Evolutionary conservation across 2,329 filamentous ascomycete genomes (phyloP).

Genomic region (Ceratocystis cacaofunesta): DNA sequence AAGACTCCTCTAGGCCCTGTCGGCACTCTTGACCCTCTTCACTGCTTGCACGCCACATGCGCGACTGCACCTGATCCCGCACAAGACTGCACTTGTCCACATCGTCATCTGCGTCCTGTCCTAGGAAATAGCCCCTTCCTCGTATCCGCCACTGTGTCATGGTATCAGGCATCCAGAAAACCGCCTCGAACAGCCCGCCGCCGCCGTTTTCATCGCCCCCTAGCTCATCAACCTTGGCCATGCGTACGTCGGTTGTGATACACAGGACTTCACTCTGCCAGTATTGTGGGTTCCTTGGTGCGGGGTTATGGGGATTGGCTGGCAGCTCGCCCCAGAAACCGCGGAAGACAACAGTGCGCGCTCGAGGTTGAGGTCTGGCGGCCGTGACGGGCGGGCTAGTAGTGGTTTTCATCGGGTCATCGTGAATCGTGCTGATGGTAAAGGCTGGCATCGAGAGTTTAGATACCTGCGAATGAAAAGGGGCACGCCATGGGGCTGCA

Average conservation of each 20-base stretch:
- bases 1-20: constrained; percentile 20
- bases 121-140: constrained; percentile 62
- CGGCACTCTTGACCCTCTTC: constrained; percentile 17
- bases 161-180: constrained; percentile 61
- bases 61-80: not conserved
- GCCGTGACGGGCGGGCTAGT: constrained; percentile 24
- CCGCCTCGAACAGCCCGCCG: constrained; percentile 61
- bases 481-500: constrained; percentile 38
- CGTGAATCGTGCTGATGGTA: constrained; percentile 36
- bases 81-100: not conserved
- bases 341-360: constrained; percentile 69
- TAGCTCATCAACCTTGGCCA: constrained; percentile 68
- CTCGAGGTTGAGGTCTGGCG: constrained; percentile 34
- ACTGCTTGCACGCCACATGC: not conserved
- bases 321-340: constrained; percentile 68
- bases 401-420: constrained; percentile 19
- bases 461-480: constrained; percentile 37
- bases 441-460: constrained; percentile 35
- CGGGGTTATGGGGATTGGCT: constrained; percentile 56
- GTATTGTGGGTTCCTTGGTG: constrained; percentile 49
- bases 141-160: constrained; percentile 74
- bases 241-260: constrained; percentile 77
- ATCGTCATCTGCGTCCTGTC: constrained; percentile 43
- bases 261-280: constrained; percentile 67
- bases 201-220: constrained; percentile 41